Conservation (phyloP, 495 filamentous ascomycete species). For the Trichoderma orchidacearum region DNA sequence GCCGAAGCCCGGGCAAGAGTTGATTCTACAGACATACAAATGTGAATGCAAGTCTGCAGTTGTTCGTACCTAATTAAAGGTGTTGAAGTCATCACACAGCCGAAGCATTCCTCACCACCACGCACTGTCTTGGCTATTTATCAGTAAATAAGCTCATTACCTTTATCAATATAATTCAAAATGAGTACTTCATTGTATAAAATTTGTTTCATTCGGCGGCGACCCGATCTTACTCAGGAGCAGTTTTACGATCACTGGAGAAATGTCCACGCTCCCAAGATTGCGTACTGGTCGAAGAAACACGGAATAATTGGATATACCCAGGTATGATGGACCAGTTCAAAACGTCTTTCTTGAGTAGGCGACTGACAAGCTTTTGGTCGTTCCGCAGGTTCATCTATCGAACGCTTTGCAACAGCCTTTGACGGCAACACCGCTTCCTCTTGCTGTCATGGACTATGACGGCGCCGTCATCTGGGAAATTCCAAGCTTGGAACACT, state of each 20-base stretch:
- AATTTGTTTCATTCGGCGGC: not conserved
- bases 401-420: not conserved
- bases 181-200: not conserved
- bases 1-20: not conserved
- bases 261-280: conserved; percentile 2
- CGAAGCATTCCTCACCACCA: no score
- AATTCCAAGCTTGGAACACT: not conserved
- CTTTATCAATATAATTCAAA: no score
- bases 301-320: conserved; percentile 4
- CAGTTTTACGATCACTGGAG: conserved; percentile 4
- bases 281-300: conserved; percentile 2
- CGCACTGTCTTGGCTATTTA: no score
- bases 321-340: not conserved
- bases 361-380: not conserved
- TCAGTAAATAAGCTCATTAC: no score
- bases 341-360: not conserved
- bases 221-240: not conserved
- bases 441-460: not conserved
- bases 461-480: conserved; percentile 2
- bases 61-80: no score
- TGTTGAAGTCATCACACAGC: no score
- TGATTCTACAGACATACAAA: no score
- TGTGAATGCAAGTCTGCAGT: no score
- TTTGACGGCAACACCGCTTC: not conserved
- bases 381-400: not conserved